Percentiles rank a stretch among this genome's conserved stretches.
phyloP scores from a whole-genome alignment of 495 filamentous ascomycete species.

The Penicillium coffeae region DNA sequence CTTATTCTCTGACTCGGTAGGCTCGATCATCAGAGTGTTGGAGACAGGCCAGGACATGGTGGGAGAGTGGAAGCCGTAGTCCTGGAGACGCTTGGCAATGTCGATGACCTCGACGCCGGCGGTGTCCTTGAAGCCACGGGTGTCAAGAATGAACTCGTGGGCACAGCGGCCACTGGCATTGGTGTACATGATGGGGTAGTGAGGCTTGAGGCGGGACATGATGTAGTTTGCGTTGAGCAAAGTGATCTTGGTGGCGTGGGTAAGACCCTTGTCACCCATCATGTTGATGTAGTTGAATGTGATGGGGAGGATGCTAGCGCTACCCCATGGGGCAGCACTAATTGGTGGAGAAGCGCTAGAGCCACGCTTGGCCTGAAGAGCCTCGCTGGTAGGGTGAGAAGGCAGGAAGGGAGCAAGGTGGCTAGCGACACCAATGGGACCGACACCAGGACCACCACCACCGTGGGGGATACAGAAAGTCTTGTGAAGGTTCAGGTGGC shows the following conservation, averaged over 20 bases:
- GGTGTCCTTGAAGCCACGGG: slow-evolving; percentile 78
- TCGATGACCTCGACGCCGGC: slow-evolving; percentile 92
- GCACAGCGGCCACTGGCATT: slow-evolving; percentile 85
- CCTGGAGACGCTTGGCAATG: slow-evolving; percentile 94
- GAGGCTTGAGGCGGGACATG: slow-evolving; percentile 79
- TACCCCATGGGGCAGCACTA: slow-evolving; percentile 84
- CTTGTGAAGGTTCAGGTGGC: slow-evolving; percentile 97
- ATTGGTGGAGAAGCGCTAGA: slow-evolving; percentile 61
- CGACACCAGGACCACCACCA: slow-evolving; percentile 91
- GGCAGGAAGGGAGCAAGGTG: slow-evolving; percentile 80
- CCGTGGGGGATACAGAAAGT: slow-evolving; percentile 99
- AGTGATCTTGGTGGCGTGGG: slow-evolving; percentile 91
- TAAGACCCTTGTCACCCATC: slow-evolving; percentile 89
- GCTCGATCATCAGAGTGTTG: slow-evolving; percentile 98
- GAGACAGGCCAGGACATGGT: slow-evolving; percentile 98
- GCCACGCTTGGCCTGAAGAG: slow-evolving; percentile 59
- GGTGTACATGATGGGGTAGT: slow-evolving; percentile 91
- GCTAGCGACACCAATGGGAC: slow-evolving; percentile 87
- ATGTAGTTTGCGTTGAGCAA: slow-evolving; percentile 98
- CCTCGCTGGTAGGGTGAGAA: slow-evolving; percentile 56
- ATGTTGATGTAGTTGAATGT: slow-evolving; percentile 97
- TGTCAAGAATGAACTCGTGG: slow-evolving; percentile 97
- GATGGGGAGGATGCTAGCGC: slow-evolving; percentile 91
- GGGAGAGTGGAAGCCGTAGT: slow-evolving; percentile 97
- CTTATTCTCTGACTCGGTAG: slow-evolving; percentile 91